phyloP scores from a whole-genome alignment of 2,329 filamentous ascomycete species.

The Sporothrix inflata region DNA sequence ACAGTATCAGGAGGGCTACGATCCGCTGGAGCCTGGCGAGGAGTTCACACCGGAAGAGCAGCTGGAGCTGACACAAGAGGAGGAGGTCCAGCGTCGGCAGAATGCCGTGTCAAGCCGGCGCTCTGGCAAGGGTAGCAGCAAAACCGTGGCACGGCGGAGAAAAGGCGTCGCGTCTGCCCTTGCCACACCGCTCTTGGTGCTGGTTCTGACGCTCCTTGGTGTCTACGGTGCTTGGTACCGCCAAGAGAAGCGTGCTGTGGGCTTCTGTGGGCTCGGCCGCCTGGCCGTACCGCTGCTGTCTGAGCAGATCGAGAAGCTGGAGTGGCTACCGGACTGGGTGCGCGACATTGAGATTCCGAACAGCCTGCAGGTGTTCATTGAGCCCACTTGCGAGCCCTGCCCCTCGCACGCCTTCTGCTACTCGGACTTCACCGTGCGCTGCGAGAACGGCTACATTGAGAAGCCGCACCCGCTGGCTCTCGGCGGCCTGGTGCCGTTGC shows the following conservation, averaged over 20 bases:
- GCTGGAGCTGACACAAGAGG: slow-evolving; percentile 74
- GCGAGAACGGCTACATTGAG: slow-evolving; percentile 85
- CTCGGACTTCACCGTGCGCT: slow-evolving; percentile 73
- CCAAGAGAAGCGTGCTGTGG: slow-evolving; percentile 93
- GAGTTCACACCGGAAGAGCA: slow-evolving; percentile 94
- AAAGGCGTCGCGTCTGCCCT: slow-evolving; percentile 47
- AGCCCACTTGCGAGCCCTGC: slow-evolving; percentile 86
- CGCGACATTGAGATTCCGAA: slow-evolving; percentile 65
- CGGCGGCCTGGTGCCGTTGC: slow-evolving; percentile 77
- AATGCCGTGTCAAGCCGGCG: slow-evolving; percentile 39
- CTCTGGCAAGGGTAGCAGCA: slow-evolving; percentile 25
- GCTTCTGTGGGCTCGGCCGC: slow-evolving; percentile 86
- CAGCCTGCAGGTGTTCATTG: slow-evolving; percentile 68
- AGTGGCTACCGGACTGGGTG: slow-evolving; percentile 57
- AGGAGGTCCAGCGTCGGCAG: slow-evolving; percentile 54
- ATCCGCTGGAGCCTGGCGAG: slow-evolving; percentile 69
- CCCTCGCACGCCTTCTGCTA: slow-evolving; percentile 90
- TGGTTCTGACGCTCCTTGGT: slow-evolving; percentile 70
- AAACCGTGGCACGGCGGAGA: slow-evolving; percentile 45
- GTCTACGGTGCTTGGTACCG: slow-evolving; percentile 83
- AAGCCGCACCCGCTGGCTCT: slow-evolving; percentile 82
- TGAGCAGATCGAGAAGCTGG: slow-evolving; percentile 44
- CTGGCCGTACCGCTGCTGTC: slow-evolving; percentile 54
- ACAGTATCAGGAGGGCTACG: slow-evolving; percentile 37
- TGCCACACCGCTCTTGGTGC: slow-evolving; percentile 69